These are phyloP conservation scores for Corymbia calophylla DNA, from an alignment of 441 rosid genomes.

Conservation along the genomic window DNA sequence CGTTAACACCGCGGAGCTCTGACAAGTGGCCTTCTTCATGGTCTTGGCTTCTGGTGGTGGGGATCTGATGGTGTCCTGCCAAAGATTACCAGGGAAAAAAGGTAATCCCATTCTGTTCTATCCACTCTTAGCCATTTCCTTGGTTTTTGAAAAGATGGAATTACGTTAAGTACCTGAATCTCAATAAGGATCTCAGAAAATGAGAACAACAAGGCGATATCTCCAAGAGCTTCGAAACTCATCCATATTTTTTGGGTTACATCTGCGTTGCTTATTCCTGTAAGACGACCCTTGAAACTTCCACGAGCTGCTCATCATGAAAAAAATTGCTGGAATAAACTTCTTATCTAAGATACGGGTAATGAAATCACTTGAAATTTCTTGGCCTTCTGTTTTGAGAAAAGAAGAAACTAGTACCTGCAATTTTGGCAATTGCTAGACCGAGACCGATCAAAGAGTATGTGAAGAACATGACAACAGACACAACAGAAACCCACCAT, in stretches of 20 bases:
- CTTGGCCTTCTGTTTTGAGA: not conserved
- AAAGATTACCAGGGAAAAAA: not conserved
- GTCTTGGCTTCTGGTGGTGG: slow-evolving; percentile 41
- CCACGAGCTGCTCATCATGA: slow-evolving; percentile 20
- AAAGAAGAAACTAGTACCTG: not conserved
- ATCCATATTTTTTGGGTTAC: slow-evolving; percentile 34
- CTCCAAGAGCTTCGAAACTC: slow-evolving; percentile 29
- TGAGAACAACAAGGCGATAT: slow-evolving; percentile 26
- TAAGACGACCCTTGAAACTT: slow-evolving; percentile 29
- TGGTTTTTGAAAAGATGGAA: not conserved
- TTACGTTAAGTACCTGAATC: slow-evolving; percentile 17
- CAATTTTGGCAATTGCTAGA: slow-evolving; percentile 19
- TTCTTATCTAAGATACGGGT: not conserved
- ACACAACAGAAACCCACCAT: slow-evolving; percentile 26
- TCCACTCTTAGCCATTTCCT: not conserved
- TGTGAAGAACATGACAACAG: slow-evolving; percentile 19
- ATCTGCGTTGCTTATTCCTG: slow-evolving; percentile 14
- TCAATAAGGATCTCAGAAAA: slow-evolving; percentile 27
- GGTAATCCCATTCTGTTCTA: not conserved
- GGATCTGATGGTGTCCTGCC: slow-evolving; percentile 31
- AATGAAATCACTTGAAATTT: not conserved
- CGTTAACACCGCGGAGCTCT: slow-evolving; percentile 31
- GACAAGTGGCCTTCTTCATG: slow-evolving; percentile 31
- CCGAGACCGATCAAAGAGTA: slow-evolving; percentile 20
- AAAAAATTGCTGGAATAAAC: not conserved